Evolutionary conservation across 768 basidiomycete species (phyloP), one percentile per base, ranked within the genome.

Genomic region (Lentinus tigrinus): DNA sequence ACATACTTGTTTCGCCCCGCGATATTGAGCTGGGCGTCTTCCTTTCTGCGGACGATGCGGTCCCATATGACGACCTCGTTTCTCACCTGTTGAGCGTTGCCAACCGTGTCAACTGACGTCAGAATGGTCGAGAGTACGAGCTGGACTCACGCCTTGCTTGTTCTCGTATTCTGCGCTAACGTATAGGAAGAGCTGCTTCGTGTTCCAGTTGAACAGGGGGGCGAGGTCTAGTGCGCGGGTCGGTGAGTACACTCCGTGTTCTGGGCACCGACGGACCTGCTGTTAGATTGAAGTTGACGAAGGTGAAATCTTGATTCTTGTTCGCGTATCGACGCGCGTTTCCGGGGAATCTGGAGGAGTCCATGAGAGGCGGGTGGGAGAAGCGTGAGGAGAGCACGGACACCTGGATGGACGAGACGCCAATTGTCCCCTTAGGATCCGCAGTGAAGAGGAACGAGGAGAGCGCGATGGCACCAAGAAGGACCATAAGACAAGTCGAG

Each of bases 31-130:
- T 81, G 70, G 0, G 91, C 91, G 60, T 93, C 86, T 64, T 86
- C 83, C 63, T 87, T 87, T 56, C 88, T 80, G n/a, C 87, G 84
- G 42, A 96, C 81, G 68, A 96, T 95, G 38, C 89, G 85, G 73
- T 96, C 94, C 94, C 94, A 96, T 16, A 95, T 80, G 37, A 95
- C 92, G 4, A 95, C 88, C 19, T 87, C 80, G 69, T 92, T 92
- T 57, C 84, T 77, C 3, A 81, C 78, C 88, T 89, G 66, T 50
- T 44, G 52, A 64, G 26, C 27, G 19, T 17, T 89, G 66, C 48
- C 42, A 52, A 64, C n/a, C 27, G 19, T 17, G n/a, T 39, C 21
- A 34, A 50, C 24, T 46, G 43, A 24, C 43, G 43, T 46, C 43
- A 47, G 38, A 37, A 44, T 17, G 34, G 50, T 46, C 43, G 23